Conservation (phyloP, 192 early-diverging fungal genomes). For the Backusella psychrophila region DNA sequence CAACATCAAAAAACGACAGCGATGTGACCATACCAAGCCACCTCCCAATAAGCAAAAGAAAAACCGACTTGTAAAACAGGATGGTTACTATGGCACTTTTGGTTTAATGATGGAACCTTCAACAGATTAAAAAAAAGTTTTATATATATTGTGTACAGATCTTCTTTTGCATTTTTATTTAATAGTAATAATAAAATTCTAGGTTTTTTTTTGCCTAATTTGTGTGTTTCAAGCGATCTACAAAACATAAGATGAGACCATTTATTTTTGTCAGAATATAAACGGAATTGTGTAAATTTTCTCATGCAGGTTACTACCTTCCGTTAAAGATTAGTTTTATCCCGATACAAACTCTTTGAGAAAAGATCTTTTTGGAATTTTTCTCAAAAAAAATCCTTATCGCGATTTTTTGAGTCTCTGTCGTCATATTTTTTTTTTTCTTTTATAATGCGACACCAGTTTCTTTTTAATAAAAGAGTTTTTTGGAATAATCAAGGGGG, state of each 20-base stretch:
- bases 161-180: slow-evolving; percentile 11
- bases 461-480: neutral
- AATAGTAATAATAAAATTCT: neutral
- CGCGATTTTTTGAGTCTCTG: neutral
- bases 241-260: neutral
- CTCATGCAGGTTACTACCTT: neutral
- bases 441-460: neutral
- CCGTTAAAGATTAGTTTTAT: neutral
- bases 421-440: neutral
- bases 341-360: neutral
- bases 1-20: slow-evolving; percentile 47
- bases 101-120: neutral
- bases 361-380: neutral
- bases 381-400: neutral
- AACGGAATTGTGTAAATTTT: neutral
- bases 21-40: slow-evolving; percentile 36
- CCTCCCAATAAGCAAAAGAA: neutral
- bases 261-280: neutral
- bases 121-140: neutral
- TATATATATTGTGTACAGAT: neutral
- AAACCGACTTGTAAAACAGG: neutral
- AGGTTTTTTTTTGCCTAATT: neutral
- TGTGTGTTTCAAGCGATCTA: neutral
- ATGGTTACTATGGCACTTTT: neutral
- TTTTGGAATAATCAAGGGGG: neutral